Evolutionary conservation across 2,329 filamentous ascomycete genomes (phyloP).

Genomic region (Canariomyces notabilis): DNA sequence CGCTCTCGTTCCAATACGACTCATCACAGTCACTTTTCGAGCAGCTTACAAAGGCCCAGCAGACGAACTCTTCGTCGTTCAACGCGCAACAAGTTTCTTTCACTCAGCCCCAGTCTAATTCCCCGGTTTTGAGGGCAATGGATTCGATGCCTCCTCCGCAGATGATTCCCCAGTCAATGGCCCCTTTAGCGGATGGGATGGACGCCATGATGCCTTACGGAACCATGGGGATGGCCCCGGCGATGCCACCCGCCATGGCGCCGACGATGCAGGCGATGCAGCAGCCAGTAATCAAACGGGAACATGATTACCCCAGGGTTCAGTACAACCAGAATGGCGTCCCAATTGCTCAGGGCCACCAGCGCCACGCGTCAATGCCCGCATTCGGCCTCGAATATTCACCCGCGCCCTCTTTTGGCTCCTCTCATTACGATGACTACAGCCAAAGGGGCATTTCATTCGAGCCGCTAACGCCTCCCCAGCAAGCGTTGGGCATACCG

Average conservation of each 20-base stretch:
- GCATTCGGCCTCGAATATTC: conserved; percentile 94
- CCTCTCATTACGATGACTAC: conserved; percentile 98
- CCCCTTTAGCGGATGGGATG: conserved; percentile 56
- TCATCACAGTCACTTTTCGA: conserved; percentile 98
- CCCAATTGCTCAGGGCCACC: conserved; percentile 74
- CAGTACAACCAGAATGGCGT: conserved; percentile 93
- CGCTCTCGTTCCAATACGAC: conserved; percentile 97
- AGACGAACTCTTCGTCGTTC: conserved; percentile 97
- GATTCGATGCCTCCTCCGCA: conserved; percentile 82
- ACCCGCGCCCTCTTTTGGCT: conserved; percentile 93
- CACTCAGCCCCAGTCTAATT: conserved; percentile 73
- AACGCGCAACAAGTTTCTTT: conserved; percentile 68
- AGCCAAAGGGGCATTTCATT: conserved; percentile 94
- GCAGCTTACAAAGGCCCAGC: conserved; percentile 98
- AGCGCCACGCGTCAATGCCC: conserved; percentile 97
- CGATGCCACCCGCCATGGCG: conserved; percentile 60
- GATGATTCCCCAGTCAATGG: conserved; percentile 49
- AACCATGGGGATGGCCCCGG: conserved; percentile 64
- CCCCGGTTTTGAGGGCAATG: conserved; percentile 83
- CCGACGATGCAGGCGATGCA: conserved; percentile 56
- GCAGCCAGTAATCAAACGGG: conserved; percentile 75
- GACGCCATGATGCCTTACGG: conserved; percentile 69
- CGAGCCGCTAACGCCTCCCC: conserved; percentile 92
- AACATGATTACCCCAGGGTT: conserved; percentile 74
- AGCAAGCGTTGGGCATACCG: conserved; percentile 75